Percentiles rank a stretch among this genome's conserved stretches.
These are phyloP conservation scores for Fusarium concolor DNA, from an alignment of 2,329 filamentous ascomycete species.

Conservation along the genomic window DNA sequence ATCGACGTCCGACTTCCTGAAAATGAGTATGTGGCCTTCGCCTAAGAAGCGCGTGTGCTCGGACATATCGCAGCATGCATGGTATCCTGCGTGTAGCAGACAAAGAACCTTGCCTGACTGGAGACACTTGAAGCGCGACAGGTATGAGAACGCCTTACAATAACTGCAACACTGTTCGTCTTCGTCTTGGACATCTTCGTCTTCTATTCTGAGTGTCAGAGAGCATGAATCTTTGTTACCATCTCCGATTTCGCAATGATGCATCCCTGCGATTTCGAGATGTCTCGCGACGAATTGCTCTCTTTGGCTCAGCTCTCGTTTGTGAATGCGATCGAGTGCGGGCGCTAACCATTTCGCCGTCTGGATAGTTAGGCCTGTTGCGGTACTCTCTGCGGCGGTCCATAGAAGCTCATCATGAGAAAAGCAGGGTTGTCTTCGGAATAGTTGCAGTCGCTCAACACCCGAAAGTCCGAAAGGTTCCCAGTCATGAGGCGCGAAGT, in stretches of 20 bases:
- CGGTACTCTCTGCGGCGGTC: slow-evolving; percentile 85
- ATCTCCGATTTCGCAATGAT: slow-evolving; percentile 62
- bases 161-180: slow-evolving; percentile 93
- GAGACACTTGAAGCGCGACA: slow-evolving; percentile 89
- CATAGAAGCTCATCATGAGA: slow-evolving; percentile 95
- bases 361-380: slow-evolving; percentile 75
- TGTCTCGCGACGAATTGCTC: slow-evolving; percentile 76
- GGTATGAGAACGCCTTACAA: slow-evolving; percentile 92
- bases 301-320: slow-evolving; percentile 77
- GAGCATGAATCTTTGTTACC: slow-evolving; percentile 65
- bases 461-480: slow-evolving; percentile 90
- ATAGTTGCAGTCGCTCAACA: slow-evolving; percentile 86
- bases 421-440: slow-evolving; percentile 93
- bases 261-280: slow-evolving; percentile 60
- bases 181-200: slow-evolving; percentile 85
- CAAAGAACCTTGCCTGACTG: slow-evolving; percentile 86
- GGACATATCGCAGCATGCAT: slow-evolving; percentile 80
- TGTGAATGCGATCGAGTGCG: slow-evolving; percentile 81
- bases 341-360: slow-evolving; percentile 96
- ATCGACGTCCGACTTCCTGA: slow-evolving; percentile 79
- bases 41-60: slow-evolving; percentile 76
- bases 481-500: slow-evolving; percentile 96
- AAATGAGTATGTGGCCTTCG: slow-evolving; percentile 78
- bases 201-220: slow-evolving; percentile 72
- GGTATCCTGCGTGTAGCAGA: slow-evolving; percentile 80